Evolutionary conservation across 306 rosid genomes (phyloP).

Genomic region (Cyclanthera cordifolia): DNA sequence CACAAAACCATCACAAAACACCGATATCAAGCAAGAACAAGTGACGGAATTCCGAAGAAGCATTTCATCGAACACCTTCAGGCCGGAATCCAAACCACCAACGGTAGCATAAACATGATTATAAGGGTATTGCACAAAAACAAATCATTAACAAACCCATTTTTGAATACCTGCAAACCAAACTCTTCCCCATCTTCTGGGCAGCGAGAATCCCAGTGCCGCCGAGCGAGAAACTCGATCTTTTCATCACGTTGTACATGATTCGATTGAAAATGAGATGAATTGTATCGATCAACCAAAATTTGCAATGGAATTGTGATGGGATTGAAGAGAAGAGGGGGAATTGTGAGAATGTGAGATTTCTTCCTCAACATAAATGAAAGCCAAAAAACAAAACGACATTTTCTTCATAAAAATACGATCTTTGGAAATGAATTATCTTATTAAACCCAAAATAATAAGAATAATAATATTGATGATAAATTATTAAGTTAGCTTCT

Average conservation of each 20-base stretch:
- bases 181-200: constrained; percentile 43
- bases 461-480: too few species aligned
- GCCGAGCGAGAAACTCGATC: constrained; percentile 23
- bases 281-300: constrained; percentile 18
- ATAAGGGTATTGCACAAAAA: constrained; percentile 63
- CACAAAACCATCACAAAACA: constrained; percentile 33
- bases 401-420: too few species aligned
- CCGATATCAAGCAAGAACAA: constrained; percentile 75
- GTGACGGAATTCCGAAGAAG: constrained; percentile 53
- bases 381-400: too few species aligned
- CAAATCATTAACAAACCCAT: constrained; percentile 45
- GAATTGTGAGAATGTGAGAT: too few species aligned
- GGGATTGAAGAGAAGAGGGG: constrained; percentile 15
- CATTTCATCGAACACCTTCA: constrained; percentile 62
- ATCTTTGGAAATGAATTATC: too few species aligned
- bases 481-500: too few species aligned
- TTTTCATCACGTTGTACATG: constrained; percentile 18
- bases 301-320: constrained; percentile 18
- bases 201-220: constrained; percentile 31
- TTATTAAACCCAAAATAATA: too few species aligned
- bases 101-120: constrained; percentile 40
- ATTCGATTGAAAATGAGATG: constrained; percentile 20
- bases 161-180: constrained; percentile 51
- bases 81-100: constrained; percentile 36
- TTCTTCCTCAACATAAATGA: too few species aligned